Evolutionary conservation across 176 grass and related monocot genomes (phyloP).

Genomic region (Themeda triandra): DNA sequence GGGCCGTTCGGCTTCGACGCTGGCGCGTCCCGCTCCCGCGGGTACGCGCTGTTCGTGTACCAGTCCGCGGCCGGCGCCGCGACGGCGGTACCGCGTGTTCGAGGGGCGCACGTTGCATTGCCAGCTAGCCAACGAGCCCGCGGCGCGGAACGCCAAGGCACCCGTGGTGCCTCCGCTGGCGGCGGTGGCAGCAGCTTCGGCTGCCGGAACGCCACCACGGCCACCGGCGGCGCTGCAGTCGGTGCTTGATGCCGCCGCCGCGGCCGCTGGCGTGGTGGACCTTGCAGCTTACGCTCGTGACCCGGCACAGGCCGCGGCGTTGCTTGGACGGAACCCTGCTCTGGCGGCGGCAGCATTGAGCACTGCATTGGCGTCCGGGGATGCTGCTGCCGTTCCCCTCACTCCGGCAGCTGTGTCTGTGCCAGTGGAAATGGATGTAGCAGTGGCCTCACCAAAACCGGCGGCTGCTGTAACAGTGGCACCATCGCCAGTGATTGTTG

Average conservation of each 20-base stretch:
- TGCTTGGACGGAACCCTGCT: slow-evolving; percentile 57
- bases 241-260: slow-evolving; percentile 12
- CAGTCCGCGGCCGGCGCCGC: slow-evolving; percentile 40
- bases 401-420: slow-evolving; percentile 10
- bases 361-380: slow-evolving; percentile 18
- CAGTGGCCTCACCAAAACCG: neutral
- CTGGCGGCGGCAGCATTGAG: slow-evolving; percentile 50
- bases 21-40: slow-evolving; percentile 51
- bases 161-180: neutral
- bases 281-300: slow-evolving; percentile 40
- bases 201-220: neutral
- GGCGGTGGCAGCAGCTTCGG: neutral
- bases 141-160: slow-evolving; percentile 33
- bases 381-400: neutral
- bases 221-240: slow-evolving; percentile 15
- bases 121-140: slow-evolving; percentile 33
- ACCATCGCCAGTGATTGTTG: no score
- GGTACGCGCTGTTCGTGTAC: slow-evolving; percentile 75
- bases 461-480: neutral
- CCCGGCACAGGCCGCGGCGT: slow-evolving; percentile 38
- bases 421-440: neutral
- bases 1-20: slow-evolving; percentile 66
- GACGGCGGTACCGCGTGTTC: slow-evolving; percentile 60
- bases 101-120: slow-evolving; percentile 61
- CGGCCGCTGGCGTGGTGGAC: slow-evolving; percentile 31